Evolutionary conservation across 306 rosid species (phyloP).

Genomic region (Biancaea sappan): DNA sequence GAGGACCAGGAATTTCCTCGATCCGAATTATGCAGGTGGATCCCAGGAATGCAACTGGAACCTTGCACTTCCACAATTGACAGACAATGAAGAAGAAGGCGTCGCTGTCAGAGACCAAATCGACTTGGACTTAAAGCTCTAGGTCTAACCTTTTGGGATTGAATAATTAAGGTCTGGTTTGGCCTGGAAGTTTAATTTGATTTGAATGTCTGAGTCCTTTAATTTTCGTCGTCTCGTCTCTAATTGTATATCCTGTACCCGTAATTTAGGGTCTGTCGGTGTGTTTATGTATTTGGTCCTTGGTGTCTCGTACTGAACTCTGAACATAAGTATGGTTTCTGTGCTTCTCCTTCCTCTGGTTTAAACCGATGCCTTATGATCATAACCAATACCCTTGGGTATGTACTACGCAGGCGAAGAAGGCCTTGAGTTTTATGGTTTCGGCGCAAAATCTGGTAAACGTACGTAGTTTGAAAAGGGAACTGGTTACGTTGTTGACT

Average conservation of each 20-base stretch:
- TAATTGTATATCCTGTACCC: background rate
- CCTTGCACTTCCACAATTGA: background rate
- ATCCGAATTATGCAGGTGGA: background rate
- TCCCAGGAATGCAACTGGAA: background rate
- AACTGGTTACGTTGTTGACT: too few relatives aligned
- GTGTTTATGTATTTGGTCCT: too few relatives aligned
- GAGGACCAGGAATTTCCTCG: background rate
- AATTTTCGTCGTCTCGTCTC: background rate
- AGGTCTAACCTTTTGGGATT: too few relatives aligned
- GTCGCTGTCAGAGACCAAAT: background rate
- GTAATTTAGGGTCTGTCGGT: too few relatives aligned
- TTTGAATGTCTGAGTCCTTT: background rate
- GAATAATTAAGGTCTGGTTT: too few relatives aligned
- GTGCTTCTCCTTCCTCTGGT: background rate
- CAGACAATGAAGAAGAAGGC: background rate
- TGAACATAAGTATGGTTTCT: too few relatives aligned
- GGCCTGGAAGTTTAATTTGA: background rate
- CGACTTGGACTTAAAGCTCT: background rate
- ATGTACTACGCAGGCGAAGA: background rate
- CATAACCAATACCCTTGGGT: too few relatives aligned
- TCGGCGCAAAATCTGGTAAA: too few relatives aligned
- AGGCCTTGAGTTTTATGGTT: too few relatives aligned
- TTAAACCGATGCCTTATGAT: too few relatives aligned
- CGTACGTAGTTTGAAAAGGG: too few relatives aligned
- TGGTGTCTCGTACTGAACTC: background rate